Evolutionary conservation across 805 yeast species (phyloP).

Genomic region (Schwanniomyces pseudopolymorphus): DNA sequence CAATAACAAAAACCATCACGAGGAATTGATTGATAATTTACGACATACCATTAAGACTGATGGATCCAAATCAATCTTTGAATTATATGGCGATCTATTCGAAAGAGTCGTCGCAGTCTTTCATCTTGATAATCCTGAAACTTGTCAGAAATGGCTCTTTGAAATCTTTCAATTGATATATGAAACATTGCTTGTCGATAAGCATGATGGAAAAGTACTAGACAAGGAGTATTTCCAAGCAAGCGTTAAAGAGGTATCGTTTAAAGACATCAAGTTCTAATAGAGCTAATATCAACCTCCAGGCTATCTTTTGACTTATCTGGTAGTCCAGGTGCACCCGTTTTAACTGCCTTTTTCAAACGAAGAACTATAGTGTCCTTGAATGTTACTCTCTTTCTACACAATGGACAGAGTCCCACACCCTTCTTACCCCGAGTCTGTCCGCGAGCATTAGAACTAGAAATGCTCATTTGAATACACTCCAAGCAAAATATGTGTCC

Average conservation of each 20-base stretch:
- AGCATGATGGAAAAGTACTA: slow-evolving; percentile 4
- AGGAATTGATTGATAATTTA: slow-evolving; percentile 2
- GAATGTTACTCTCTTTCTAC: slow-evolving; percentile 38
- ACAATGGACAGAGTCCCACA: slow-evolving; percentile 43
- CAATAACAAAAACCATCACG: background rate
- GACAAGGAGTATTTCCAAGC: slow-evolving; percentile 2
- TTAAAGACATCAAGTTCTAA: background rate
- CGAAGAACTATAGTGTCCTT: slow-evolving; percentile 32
- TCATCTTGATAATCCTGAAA: slow-evolving; percentile 8
- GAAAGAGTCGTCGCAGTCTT: slow-evolving; percentile 10
- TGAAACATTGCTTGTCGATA: slow-evolving; percentile 5
- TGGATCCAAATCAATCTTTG: slow-evolving; percentile 3
- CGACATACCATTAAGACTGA: background rate
- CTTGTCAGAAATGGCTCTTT: slow-evolving; percentile 9
- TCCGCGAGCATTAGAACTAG: slow-evolving; percentile 43
- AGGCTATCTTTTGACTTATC: slow-evolving; percentile 2
- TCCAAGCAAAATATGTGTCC: slow-evolving; percentile 46
- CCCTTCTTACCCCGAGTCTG: slow-evolving; percentile 38
- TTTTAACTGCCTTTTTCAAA: slow-evolving; percentile 14
- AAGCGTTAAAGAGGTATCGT: background rate
- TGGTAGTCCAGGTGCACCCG: slow-evolving; percentile 14
- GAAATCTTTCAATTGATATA: slow-evolving; percentile 7
- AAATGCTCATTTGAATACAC: slow-evolving; percentile 40
- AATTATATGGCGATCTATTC: slow-evolving; percentile 11
- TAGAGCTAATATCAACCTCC: slow-evolving; percentile 2